Evolutionary conservation across 2,329 filamentous ascomycete genomes (phyloP).

Genomic region (Pseudocercospora crystallina): DNA sequence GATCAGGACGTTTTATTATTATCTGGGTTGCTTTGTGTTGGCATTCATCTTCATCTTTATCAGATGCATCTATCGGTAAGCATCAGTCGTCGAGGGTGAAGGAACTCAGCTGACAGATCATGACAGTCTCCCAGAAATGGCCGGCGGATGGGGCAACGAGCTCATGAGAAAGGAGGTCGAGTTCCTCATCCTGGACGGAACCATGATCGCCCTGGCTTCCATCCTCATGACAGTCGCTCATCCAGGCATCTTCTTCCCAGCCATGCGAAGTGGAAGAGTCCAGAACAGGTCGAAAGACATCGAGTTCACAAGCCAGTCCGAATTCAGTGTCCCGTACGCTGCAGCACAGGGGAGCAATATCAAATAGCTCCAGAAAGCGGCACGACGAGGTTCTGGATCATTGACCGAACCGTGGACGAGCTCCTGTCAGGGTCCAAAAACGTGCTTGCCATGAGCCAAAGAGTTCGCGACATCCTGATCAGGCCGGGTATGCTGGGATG

Average conservation of each 20-base stretch:
- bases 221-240: slow-evolving; percentile 45
- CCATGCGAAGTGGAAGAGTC: slow-evolving; percentile 9
- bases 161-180: slow-evolving; percentile 50
- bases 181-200: slow-evolving; percentile 50
- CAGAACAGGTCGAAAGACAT: no score
- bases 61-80: slow-evolving; percentile 60
- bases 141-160: slow-evolving; percentile 49
- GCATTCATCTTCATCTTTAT: slow-evolving; percentile 65
- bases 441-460: no score
- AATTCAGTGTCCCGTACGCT: no score
- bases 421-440: no score
- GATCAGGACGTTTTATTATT: slow-evolving; percentile 50
- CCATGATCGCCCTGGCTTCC: slow-evolving; percentile 47
- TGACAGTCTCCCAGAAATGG: slow-evolving; percentile 47
- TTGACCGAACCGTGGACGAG: no score
- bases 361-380: no score
- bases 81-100: slow-evolving; percentile 8
- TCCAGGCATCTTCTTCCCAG: slow-evolving; percentile 47
- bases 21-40: slow-evolving; percentile 56
- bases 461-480: no score
- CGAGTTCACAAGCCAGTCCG: no score
- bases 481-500: no score
- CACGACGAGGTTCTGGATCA: no score
- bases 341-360: no score
- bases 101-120: slow-evolving; percentile 27